phyloP scores from a whole-genome alignment of 1,139 yeast genomes.

The Blastobotrys elegans region DNA sequence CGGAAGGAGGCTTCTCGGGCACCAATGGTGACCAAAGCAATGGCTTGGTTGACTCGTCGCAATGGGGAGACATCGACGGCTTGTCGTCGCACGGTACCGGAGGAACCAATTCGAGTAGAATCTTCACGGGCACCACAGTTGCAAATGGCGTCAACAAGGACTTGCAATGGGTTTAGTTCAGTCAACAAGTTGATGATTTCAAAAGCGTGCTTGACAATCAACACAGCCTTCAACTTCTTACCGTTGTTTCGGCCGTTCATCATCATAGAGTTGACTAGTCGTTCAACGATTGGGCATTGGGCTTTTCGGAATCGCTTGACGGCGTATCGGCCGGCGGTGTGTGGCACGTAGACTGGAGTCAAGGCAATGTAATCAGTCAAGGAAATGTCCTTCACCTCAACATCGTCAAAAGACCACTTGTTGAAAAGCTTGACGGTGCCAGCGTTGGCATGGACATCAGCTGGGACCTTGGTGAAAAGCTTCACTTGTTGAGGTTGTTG shows the following conservation, averaged over 20 bases:
- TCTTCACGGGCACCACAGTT: conserved; percentile 99
- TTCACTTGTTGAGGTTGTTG: conserved; percentile 26
- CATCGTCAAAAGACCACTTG: conserved; percentile 99
- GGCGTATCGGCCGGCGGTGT: conserved; percentile 99
- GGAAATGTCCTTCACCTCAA: conserved; percentile 96
- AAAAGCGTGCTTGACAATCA: conserved; percentile 98
- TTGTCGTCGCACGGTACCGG: conserved; percentile 99
- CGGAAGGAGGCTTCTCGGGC: conserved; percentile 99
- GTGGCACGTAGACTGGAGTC: conserved; percentile 96
- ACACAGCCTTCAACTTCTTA: conserved; percentile 99
- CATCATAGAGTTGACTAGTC: conserved; percentile 99
- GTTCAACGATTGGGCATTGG: conserved; percentile 98
- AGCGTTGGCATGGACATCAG: conserved; percentile 94
- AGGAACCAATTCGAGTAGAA: conserved; percentile 99
- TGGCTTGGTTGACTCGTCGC: conserved; percentile 99
- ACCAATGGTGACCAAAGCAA: conserved; percentile 97
- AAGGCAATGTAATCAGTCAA: conserved; percentile 97
- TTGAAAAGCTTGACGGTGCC: conserved; percentile 96
- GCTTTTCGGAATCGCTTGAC: conserved; percentile 99
- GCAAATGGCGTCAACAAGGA: conserved; percentile 97
- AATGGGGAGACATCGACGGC: conserved; percentile 99
- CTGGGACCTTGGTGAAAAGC: conserved; percentile 77
- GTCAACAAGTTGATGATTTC: conserved; percentile 97
- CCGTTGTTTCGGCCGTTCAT: conserved; percentile 99
- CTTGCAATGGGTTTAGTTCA: conserved; percentile 99